Evolutionary conservation across 768 basidiomycete genomes (phyloP), one percentile per base, ranked within the genome.

Genomic region (Mycena filopes): DNA sequence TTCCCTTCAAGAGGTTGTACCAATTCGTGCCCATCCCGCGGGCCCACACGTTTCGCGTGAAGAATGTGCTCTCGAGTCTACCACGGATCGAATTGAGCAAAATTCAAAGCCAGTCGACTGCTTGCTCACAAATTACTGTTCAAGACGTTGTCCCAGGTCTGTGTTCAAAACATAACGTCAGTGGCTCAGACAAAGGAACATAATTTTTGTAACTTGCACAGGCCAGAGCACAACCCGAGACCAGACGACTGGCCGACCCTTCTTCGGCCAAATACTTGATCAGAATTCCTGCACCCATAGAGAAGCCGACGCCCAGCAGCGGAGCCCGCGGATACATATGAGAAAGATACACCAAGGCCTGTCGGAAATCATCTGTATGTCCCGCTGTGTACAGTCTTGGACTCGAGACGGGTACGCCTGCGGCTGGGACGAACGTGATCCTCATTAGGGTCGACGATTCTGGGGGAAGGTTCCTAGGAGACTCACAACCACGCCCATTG

Each of bases 131-230:
- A n/a, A n/a, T n/a, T n/a, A 38, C 47, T 59, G 47, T 49, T 59
- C 38, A 59, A 29, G 2, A 59, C 57, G 48, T 49, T 48, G 26
- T 59, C 57, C 57, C 57, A 59, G 20, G 57, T 46, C 57, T 59
- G 3, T 20, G n/a, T n/a, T n/a, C n/a, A n/a, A 49, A 5, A n/a
- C 25, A 48, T 15, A 21, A n/a, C 8, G 43, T 20, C 26, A 13
- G 33, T 40, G 12, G 33, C 33, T 12, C 7, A 41, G 28, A 49
- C 18, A n/a, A 23, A 2, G n/a, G 21, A 4, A 49, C 28, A 7
- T 13, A 25, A 48, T 1, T 23, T 3, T 20, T 28, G 0, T 38
- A 4, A 41, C 47, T 49, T 18, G 49, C 57, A 40, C 57, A 48
- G 9, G 47, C 57, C 13, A 59, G 20, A 26, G 57, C 57, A 20